Evolutionary conservation across 805 yeast species (phyloP), one percentile per base, ranked within the genome.

Genomic region (Cyberlindnera galapagoensis): DNA sequence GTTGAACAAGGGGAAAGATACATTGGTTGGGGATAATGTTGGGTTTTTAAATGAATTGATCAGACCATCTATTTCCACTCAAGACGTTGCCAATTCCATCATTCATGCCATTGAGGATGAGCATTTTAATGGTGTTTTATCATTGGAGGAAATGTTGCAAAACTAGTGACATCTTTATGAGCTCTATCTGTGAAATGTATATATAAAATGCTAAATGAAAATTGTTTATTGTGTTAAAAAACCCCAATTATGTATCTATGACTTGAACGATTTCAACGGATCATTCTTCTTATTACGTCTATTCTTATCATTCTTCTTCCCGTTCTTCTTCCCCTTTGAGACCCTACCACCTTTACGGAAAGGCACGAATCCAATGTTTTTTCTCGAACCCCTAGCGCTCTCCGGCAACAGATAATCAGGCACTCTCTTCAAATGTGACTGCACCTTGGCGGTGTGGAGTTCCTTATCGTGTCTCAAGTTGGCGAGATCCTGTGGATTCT

Each of bases 391-490:
- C 53, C 88, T 70, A 3, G 82, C 85, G 43, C 75, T 71, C 46
- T 77, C 83, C 6, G 97, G 97, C 41, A 92, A 63, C 45, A 92
- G 65, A 51, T 92, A 92, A 27, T 84, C 87, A 1, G 98, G 98
- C 19, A 92, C 90, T 56, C 94, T 74, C 56, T 85, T 88, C 62
- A 92, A 67, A 52, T 92, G 95, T 20, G 74, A 63, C 56, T 88
- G 96, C 6, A 77, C 71, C 57, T 94, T 74, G 1, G 88, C 66
- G 8, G 90, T 78, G 51, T 88, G 94, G 36, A 85, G 56, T 44
- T 83, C 95, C 49, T 80, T 83, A 55, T 92, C 98, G 52, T 92
- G 98, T 54, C 96, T 80, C 54, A 92, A 71, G 33, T 82, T 76
- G 14, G 76, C 76, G 49, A 92, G 69, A 60, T 92, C 98, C 52